Conservation (phyloP, 2,329 filamentous ascomycete species). For the Gliomastix tumulicola region DNA sequence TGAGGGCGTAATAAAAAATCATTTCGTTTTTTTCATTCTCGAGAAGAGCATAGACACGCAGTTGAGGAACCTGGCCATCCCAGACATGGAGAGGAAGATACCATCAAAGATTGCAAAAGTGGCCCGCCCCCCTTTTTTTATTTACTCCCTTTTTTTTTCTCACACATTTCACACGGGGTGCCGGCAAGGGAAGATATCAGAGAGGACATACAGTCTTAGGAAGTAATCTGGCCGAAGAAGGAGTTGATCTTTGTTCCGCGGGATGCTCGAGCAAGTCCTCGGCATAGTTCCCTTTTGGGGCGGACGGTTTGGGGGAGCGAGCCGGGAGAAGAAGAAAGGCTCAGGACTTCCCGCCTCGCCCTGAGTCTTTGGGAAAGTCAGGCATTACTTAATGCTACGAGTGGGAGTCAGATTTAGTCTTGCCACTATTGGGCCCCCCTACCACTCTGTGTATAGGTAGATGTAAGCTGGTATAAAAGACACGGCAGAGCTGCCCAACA, state of each 20-base stretch:
- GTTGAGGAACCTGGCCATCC: background rate
- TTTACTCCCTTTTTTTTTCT: too few species aligned
- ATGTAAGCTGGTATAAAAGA: conserved; percentile 30
- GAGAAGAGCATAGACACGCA: background rate
- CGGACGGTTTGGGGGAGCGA: too few species aligned
- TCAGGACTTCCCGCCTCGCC: background rate
- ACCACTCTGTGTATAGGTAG: conserved; percentile 27
- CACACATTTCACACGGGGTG: too few species aligned
- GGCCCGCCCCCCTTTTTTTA: background rate
- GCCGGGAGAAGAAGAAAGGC: background rate
- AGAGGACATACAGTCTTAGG: background rate
- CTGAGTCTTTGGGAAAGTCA: too few species aligned
- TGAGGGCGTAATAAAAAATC: too few species aligned
- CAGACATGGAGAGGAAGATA: conserved; percentile 3
- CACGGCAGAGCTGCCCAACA: too few species aligned
- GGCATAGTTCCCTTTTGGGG: too few species aligned
- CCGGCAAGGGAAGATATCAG: background rate
- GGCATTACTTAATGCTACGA: too few species aligned
- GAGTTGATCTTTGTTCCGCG: too few species aligned
- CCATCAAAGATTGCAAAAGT: conserved; percentile 6
- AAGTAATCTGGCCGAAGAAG: background rate
- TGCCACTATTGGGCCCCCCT: too few species aligned
- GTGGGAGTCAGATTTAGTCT: too few species aligned
- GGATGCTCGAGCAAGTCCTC: too few species aligned
- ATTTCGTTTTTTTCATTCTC: background rate